A percentile compares a stretch with the other conserved stretches of the same genome.
phyloP scores from a whole-genome alignment of 805 yeast genomes.

The Teunomyces kruisii region DNA sequence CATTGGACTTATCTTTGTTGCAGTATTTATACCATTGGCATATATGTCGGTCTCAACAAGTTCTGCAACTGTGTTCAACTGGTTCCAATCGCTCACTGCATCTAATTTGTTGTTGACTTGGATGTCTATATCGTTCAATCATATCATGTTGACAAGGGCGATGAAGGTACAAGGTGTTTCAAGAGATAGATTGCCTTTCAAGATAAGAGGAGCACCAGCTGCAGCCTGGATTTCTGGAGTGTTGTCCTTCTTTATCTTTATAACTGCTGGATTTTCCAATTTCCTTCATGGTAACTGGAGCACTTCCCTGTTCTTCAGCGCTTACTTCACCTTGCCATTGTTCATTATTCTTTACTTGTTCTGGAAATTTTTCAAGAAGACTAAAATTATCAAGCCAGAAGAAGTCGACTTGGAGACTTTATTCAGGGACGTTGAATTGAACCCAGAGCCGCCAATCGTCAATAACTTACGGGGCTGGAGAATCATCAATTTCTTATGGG shows the following conservation, averaged over 20 bases:
- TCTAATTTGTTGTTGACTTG: constrained; percentile 30
- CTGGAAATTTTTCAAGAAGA: constrained; percentile 34
- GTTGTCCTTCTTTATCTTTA: constrained; percentile 16
- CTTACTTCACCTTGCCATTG: constrained; percentile 25
- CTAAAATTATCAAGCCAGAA: constrained; percentile 14
- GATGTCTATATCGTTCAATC: constrained; percentile 31
- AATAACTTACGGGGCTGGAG: constrained; percentile 20
- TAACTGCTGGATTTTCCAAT: constrained; percentile 36
- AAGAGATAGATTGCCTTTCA: constrained; percentile 31
- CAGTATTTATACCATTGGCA: constrained; percentile 33
- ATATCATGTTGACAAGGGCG: constrained; percentile 31
- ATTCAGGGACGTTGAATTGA: constrained; percentile 23
- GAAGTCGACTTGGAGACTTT: constrained; percentile 27
- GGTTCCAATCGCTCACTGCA: constrained; percentile 35
- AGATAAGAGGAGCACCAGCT: constrained; percentile 19
- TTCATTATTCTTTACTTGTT: constrained; percentile 22
- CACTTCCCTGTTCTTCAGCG: constrained; percentile 16
- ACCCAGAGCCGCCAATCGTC: constrained; percentile 27
- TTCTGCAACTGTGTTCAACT: constrained; percentile 30
- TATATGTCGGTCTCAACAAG: constrained; percentile 26
- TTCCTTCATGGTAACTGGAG: constrained; percentile 28
- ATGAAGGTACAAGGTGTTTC: constrained; percentile 40
- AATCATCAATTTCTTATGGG: constrained; percentile 17
- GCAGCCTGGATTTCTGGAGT: constrained; percentile 33
- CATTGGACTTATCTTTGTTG: constrained; percentile 6